Conservation (phyloP, 306 rosid species). For the Ormosia emarginata region DNA sequence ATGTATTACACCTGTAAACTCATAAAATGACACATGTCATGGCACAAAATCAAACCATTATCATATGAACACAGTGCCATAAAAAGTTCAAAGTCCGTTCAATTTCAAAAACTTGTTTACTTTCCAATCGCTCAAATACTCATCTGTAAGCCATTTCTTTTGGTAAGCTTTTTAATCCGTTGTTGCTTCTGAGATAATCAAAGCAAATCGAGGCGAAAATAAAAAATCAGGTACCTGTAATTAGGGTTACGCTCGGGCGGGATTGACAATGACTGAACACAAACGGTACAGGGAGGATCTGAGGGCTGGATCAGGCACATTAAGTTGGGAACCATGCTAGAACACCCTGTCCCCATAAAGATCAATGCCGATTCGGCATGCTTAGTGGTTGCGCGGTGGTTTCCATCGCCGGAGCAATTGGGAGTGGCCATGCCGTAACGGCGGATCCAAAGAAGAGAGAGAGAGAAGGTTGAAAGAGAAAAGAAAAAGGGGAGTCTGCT, state of each 20-base stretch:
- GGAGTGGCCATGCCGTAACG: slow-evolving; percentile 51
- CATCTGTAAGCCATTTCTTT: background rate
- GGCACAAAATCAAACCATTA: no score
- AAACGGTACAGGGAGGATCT: slow-evolving; percentile 80
- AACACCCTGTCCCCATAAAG: slow-evolving; percentile 90
- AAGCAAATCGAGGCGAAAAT: background rate
- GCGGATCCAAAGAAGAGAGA: slow-evolving; percentile 18
- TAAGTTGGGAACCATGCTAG: slow-evolving; percentile 80
- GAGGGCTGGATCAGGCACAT: slow-evolving; percentile 79
- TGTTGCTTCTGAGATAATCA: background rate
- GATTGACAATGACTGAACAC: slow-evolving; percentile 57
- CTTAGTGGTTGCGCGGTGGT: background rate
- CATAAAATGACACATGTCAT: no score
- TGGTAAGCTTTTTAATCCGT: background rate
- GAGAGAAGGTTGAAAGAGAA: background rate
- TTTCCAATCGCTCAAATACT: background rate
- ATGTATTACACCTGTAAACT: slow-evolving; percentile 66
- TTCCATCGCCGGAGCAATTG: slow-evolving; percentile 30
- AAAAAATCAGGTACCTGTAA: slow-evolving; percentile 55
- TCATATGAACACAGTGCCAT: no score
- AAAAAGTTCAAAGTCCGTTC: no score
- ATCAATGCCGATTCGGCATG: slow-evolving; percentile 65
- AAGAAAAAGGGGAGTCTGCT: background rate
- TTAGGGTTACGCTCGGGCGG: slow-evolving; percentile 80
- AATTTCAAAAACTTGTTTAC: no score